A percentile compares a stretch with the other conserved stretches of the same genome.
phyloP scores from a whole-genome alignment of 2,329 filamentous ascomycete genomes.

The Emergomyces africanus region DNA sequence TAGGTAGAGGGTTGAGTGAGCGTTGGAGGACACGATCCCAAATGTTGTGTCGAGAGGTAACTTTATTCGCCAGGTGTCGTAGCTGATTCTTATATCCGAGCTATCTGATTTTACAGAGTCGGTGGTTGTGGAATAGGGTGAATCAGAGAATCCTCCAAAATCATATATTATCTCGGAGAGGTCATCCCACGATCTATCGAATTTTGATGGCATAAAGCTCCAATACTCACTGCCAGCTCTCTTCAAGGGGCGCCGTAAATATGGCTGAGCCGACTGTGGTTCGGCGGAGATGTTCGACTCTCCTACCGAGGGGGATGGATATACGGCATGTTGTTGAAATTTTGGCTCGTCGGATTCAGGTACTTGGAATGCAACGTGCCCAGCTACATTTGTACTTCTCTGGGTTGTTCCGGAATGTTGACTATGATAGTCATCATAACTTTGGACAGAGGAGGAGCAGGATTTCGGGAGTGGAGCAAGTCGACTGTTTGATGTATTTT shows the following conservation, averaged over 20 bases:
- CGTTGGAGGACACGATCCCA: not conserved
- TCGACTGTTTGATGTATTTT: not conserved
- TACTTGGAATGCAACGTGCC: not conserved
- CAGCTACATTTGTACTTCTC: not conserved
- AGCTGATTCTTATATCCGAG: not conserved
- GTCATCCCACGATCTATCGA: not conserved
- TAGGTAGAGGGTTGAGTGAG: not conserved
- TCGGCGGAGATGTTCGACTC: not conserved
- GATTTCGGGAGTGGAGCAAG: not conserved
- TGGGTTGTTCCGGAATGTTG: not conserved
- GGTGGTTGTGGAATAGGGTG: not conserved
- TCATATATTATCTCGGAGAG: not conserved
- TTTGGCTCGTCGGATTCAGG: not conserved
- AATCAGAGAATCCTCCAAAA: conserved; percentile 1
- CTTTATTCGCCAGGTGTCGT: not conserved
- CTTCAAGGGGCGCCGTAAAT: not conserved
- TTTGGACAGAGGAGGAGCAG: not conserved
- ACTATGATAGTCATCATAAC: not conserved
- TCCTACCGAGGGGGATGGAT: not conserved
- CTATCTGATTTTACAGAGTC: not conserved
- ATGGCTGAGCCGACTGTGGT: not conserved
- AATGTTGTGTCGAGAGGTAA: not conserved
- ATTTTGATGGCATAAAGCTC: not conserved
- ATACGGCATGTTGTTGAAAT: not conserved
- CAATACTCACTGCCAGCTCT: conserved; percentile 1